Percentiles rank a stretch among this genome's conserved stretches.
Conservation (phyloP, 352 stramenopile species). For the Globisporangium sylvaticum region DNA sequence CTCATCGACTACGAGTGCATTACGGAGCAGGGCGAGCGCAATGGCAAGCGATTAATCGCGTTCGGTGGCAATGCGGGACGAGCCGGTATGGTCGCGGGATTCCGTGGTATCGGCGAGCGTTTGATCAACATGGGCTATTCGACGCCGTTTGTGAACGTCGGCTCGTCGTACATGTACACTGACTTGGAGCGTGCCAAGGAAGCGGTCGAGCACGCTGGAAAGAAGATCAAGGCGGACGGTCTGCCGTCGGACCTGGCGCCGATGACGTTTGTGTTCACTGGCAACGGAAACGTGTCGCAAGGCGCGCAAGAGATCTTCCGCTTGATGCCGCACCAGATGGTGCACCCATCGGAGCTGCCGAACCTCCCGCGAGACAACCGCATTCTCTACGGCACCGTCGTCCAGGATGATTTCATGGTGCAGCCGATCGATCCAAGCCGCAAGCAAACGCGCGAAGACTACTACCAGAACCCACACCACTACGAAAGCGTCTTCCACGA, state of each 20-base stretch:
- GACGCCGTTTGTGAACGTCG: constrained; percentile 93
- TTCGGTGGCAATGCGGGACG: constrained; percentile 94
- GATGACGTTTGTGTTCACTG: constrained; percentile 92
- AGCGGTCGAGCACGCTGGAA: constrained; percentile 74
- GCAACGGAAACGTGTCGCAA: constrained; percentile 92
- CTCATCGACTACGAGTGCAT: constrained; percentile 98
- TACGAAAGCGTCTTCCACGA: constrained; percentile 92
- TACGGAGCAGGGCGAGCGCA: constrained; percentile 70
- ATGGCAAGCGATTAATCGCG: constrained; percentile 87
- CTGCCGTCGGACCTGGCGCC: constrained; percentile 72
- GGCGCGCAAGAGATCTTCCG: constrained; percentile 94
- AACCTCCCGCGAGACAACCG: constrained; percentile 60
- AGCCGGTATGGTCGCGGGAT: constrained; percentile 93
- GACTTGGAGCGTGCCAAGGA: constrained; percentile 88
- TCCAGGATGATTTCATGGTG: constrained; percentile 74
- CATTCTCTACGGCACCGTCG: constrained; percentile 76
- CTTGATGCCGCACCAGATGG: constrained; percentile 92
- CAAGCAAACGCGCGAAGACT: constrained; percentile 64
- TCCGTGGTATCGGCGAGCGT: constrained; percentile 91
- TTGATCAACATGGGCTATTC: constrained; percentile 91
- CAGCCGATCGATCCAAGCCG: constrained; percentile 31
- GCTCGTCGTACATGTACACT: constrained; percentile 92
- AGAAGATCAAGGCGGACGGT: constrained; percentile 76
- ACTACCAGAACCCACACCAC: constrained; percentile 86
- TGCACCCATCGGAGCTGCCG: constrained; percentile 82